These are phyloP conservation scores for Peniophora sp. DNA, from an alignment of 1,284 basidiomycete species.

Conservation along the genomic window DNA sequence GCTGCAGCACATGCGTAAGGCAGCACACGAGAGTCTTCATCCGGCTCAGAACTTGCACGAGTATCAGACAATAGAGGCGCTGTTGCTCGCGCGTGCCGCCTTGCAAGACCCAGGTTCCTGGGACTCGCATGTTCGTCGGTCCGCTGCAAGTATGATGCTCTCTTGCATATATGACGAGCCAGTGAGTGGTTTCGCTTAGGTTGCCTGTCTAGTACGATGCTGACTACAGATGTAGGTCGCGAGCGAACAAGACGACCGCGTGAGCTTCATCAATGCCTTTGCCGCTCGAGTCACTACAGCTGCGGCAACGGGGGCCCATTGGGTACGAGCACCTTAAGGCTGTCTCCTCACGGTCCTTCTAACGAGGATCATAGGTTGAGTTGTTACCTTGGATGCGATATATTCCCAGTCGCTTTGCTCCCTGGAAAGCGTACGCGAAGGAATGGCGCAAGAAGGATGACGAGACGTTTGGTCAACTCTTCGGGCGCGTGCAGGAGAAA, in stretches of 20 bases:
- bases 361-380: neutral
- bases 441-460: neutral
- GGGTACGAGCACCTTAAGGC: slow-evolving; percentile 9
- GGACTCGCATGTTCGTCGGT: slow-evolving; percentile 6
- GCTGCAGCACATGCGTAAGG: neutral
- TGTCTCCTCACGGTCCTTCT: slow-evolving; percentile 6
- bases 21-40: neutral
- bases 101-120: slow-evolving; percentile 4
- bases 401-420: slow-evolving; percentile 2
- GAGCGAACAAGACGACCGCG: slow-evolving; percentile 3
- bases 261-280: slow-evolving; percentile 8
- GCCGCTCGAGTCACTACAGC: slow-evolving; percentile 6
- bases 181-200: neutral
- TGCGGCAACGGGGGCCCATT: slow-evolving; percentile 7
- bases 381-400: neutral
- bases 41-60: neutral
- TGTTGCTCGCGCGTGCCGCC: neutral
- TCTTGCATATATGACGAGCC: neutral
- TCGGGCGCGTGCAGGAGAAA: neutral
- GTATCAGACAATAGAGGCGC: neutral
- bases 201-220: too few species aligned
- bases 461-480: neutral
- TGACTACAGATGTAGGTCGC: slow-evolving; percentile 4
- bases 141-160: neutral
- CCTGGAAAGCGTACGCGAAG: neutral